Evolutionary conservation across 2,329 filamentous ascomycete genomes (phyloP).

Genomic region (Leptoxyphium fumago): DNA sequence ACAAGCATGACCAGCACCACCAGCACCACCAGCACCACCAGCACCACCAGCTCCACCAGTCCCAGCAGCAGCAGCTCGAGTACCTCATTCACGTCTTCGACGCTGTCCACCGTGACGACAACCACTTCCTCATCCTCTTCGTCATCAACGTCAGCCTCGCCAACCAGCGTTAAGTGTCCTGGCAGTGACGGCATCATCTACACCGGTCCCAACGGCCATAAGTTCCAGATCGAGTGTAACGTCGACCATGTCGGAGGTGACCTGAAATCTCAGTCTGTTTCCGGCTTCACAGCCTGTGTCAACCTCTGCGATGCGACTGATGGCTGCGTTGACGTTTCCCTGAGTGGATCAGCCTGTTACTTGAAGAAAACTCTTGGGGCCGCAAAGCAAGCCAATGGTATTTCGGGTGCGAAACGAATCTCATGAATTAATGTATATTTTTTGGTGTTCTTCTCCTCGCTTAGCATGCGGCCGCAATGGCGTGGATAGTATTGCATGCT

Average conservation of each 20-base stretch:
- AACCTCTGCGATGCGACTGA: constrained; percentile 9
- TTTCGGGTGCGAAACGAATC: constrained; percentile 1
- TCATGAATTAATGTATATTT: background rate
- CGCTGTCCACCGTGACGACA: constrained; percentile 1
- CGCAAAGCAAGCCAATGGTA: constrained; percentile 1
- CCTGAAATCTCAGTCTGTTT: constrained; percentile 7
- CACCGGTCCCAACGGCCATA: constrained; percentile 8
- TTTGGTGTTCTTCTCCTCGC: no score
- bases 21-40: background rate
- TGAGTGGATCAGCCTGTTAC: constrained; percentile 10
- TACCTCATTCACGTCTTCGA: background rate
- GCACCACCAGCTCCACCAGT: background rate
- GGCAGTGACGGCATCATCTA: constrained; percentile 9
- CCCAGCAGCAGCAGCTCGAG: background rate
- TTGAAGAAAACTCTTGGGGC: constrained; percentile 3
- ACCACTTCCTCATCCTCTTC: constrained; percentile 3
- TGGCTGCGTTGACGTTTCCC: constrained; percentile 12
- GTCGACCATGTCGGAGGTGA: constrained; percentile 17
- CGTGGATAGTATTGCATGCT: no score
- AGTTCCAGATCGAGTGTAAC: constrained; percentile 15
- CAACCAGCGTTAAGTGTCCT: constrained; percentile 6
- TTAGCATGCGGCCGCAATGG: no score
- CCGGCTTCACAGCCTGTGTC: constrained; percentile 11
- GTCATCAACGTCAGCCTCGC: constrained; percentile 1
- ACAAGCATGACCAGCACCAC: background rate